Conservation (phyloP, 345 rosid species). For the Ceriops tagal region DNA sequence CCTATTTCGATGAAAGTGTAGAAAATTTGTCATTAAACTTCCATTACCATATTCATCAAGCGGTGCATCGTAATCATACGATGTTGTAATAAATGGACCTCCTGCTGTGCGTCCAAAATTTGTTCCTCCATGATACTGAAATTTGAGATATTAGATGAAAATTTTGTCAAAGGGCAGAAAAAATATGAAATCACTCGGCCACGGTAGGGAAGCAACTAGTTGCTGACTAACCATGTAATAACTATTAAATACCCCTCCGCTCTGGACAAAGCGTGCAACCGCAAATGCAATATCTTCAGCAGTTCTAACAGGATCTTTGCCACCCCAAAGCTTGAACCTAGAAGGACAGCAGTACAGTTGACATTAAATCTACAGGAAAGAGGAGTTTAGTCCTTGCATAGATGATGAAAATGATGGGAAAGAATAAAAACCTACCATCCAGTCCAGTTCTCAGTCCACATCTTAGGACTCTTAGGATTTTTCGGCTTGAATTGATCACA, state of each 20-base stretch:
- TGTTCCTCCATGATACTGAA: constrained; percentile 22
- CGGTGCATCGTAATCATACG: constrained; percentile 18
- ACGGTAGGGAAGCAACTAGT: too few species aligned
- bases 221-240: constrained; percentile 19
- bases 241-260: constrained; percentile 8
- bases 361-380: not conserved
- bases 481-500: constrained; percentile 34
- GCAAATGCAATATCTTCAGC: constrained; percentile 22
- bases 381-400: not conserved
- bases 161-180: not conserved
- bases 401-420: not conserved
- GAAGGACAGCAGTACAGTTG: not conserved
- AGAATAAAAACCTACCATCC: constrained; percentile 42
- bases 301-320: constrained; percentile 11
- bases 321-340: constrained; percentile 21
- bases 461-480: constrained; percentile 27
- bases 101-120: constrained; percentile 25
- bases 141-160: not conserved
- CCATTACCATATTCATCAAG: constrained; percentile 18
- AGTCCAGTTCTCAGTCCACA: constrained; percentile 76
- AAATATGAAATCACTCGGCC: too few species aligned
- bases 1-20: not conserved
- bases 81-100: constrained; percentile 19
- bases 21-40: not conserved
- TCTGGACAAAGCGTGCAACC: constrained; percentile 19